These are phyloP conservation scores for Dryas alaskensis DNA, from an alignment of 306 rosid species.

Conservation along the genomic window DNA sequence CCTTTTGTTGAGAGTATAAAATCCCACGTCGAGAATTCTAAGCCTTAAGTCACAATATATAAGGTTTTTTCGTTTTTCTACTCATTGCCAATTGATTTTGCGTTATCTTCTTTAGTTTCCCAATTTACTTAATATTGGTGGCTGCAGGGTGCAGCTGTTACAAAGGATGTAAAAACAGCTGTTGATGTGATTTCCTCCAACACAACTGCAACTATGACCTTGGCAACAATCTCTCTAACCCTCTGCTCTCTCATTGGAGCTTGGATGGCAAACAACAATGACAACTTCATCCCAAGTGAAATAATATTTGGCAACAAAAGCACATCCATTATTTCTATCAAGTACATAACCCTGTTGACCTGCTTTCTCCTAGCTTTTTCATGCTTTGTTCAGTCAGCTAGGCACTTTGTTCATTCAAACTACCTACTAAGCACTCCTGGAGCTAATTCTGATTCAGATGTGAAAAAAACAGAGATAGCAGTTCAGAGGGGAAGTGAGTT, in stretches of 20 bases:
- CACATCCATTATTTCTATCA: conserved; percentile 42
- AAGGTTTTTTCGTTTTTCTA: too few species aligned
- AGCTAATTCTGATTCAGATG: conserved; percentile 19
- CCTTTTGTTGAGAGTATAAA: too few species aligned
- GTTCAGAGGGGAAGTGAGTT: conserved; percentile 66
- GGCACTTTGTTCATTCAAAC: conserved; percentile 65
- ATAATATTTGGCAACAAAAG: conserved; percentile 61
- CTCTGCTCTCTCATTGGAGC: conserved; percentile 69
- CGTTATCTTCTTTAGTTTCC: not conserved
- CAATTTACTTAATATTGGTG: not conserved
- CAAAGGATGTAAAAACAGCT: conserved; percentile 37
- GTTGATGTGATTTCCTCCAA: conserved; percentile 47
- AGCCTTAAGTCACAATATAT: too few species aligned
- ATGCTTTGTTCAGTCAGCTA: conserved; percentile 61
- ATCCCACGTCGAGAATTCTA: too few species aligned
- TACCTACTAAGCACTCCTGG: conserved; percentile 62
- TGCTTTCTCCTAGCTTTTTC: conserved; percentile 71
- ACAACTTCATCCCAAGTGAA: conserved; percentile 29
- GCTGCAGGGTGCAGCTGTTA: conserved; percentile 37
- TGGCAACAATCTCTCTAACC: conserved; percentile 58
- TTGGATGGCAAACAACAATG: conserved; percentile 46
- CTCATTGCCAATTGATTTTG: too few species aligned
- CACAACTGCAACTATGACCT: conserved; percentile 46
- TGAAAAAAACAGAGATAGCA: conserved; percentile 44
- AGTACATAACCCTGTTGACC: conserved; percentile 51